phyloP scores from a whole-genome alignment of 495 filamentous ascomycete genomes.

The Aspergillus bridgeri region DNA sequence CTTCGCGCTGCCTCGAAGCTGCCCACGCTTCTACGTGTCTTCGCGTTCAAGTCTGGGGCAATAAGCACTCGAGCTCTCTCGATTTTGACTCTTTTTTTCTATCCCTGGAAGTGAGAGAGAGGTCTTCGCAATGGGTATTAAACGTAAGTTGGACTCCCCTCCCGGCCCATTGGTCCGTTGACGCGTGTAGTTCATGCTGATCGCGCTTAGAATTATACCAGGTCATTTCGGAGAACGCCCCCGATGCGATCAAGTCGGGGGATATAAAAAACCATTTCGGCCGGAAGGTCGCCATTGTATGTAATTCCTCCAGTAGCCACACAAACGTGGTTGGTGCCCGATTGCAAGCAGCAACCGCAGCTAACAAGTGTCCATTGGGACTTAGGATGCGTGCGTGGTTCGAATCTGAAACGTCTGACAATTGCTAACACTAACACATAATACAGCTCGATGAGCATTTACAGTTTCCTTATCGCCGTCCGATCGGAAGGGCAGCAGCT shows the following conservation, averaged over 20 bases:
- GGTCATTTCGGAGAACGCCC: slow-evolving; percentile 87
- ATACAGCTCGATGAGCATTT: slow-evolving; percentile 92
- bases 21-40: neutral
- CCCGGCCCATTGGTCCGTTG: neutral
- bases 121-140: slow-evolving; percentile 79
- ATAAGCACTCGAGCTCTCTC: neutral
- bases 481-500: slow-evolving; percentile 95
- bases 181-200: slow-evolving; percentile 7
- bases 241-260: slow-evolving; percentile 89
- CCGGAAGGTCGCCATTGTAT: slow-evolving; percentile 92
- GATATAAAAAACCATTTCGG: slow-evolving; percentile 99
- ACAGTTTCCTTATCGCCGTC: slow-evolving; percentile 96
- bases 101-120: neutral
- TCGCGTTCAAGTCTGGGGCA: neutral
- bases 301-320: slow-evolving; percentile 25
- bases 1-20: neutral
- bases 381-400: slow-evolving; percentile 73
- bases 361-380: slow-evolving; percentile 16
- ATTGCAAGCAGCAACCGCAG: neutral
- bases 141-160: slow-evolving; percentile 46
- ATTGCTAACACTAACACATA: slow-evolving; percentile 15
- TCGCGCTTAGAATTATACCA: slow-evolving; percentile 61
- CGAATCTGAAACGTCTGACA: slow-evolving; percentile 2
- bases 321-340: neutral
- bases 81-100: neutral